Evolutionary conservation across 2,329 filamentous ascomycete species (phyloP).

Genomic region (Sporothrix humicola): DNA sequence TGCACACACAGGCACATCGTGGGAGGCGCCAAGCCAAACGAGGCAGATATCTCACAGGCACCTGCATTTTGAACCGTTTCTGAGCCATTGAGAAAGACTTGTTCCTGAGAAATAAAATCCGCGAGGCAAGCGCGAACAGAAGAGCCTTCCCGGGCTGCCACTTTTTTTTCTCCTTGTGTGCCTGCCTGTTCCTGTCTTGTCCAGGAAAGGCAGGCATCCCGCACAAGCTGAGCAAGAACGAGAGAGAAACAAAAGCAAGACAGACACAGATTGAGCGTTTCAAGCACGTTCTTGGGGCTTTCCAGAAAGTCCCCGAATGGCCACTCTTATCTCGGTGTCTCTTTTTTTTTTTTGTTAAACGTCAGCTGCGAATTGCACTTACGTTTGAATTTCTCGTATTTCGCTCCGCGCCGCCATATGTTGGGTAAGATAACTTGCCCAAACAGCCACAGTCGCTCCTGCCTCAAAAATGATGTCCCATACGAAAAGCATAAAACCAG

Average conservation of each 20-base stretch:
- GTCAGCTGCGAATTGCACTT: slow-evolving; percentile 3
- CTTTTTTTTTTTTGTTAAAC: background rate
- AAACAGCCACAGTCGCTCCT: background rate
- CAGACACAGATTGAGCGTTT: background rate
- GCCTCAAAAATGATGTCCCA: background rate
- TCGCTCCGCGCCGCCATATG: slow-evolving; percentile 6
- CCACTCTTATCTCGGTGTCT: background rate
- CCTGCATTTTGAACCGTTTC: background rate
- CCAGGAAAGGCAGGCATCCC: slow-evolving; percentile 22
- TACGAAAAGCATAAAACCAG: background rate
- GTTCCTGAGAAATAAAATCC: background rate
- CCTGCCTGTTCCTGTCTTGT: background rate
- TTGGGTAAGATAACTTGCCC: background rate
- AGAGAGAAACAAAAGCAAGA: slow-evolving; percentile 22
- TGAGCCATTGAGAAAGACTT: background rate
- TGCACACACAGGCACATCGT: background rate
- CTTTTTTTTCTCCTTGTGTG: background rate
- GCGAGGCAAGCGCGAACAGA: background rate
- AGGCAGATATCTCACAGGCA: slow-evolving; percentile 22
- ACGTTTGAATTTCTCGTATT: slow-evolving; percentile 26
- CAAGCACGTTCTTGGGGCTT: background rate
- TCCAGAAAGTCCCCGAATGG: slow-evolving; percentile 10
- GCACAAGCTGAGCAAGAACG: slow-evolving; percentile 20
- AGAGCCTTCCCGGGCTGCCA: background rate
- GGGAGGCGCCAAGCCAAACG: slow-evolving; percentile 22